Base-by-base conservation (phyloP, 2,329 filamentous ascomycete genomes). In the Ascochyta fabae region DNA sequence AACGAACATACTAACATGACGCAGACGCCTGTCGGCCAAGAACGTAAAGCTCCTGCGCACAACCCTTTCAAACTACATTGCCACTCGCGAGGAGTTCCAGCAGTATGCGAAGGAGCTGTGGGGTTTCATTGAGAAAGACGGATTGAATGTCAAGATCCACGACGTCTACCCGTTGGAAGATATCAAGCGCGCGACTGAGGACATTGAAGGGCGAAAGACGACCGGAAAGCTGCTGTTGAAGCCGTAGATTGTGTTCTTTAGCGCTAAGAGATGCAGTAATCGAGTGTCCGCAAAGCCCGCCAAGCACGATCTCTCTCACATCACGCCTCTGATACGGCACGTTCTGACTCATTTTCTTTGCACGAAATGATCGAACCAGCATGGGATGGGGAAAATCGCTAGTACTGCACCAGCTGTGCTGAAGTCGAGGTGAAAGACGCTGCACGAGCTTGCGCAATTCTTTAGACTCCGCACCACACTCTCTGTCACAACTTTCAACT, bases 221-320 rank as follows among this genome's bases (percentile, higher is more conserved):
- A 91, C 86, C 10, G 93, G 93, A 16, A 96, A 96, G 80, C 75
- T 96, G 59, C 74, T 97, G 52, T 74, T 96, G 68, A 88, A 87
- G 77, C 83, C 86, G 42, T 88, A 67, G 31, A 38, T 5, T 13
- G n/a, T 33, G 27, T 24, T 13, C 12, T 33, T 33, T 24, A 9
- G 24, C 40, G 9, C 9, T 22, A 22, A 22, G 19, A 35, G 8
- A 16, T 9, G 5, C 2, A 39, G 19, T 24, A 16, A 5, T 9
- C 1, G 9, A 33, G 9, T 12, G 12, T 12, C 29, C 4, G 8
- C 24, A 16, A 9, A 35, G 16, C 1, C n/a, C 2, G 6, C 15
- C 16, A 12, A 34, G 12, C n/a, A 19, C 33, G 15, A 3, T 16
- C 7, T 16, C 33, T 16, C 8, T 16, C 33, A n/a, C 6, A n/a